Conservation (phyloP, 192 early-diverging fungal genomes). For the Coemansia sp. region DNA sequence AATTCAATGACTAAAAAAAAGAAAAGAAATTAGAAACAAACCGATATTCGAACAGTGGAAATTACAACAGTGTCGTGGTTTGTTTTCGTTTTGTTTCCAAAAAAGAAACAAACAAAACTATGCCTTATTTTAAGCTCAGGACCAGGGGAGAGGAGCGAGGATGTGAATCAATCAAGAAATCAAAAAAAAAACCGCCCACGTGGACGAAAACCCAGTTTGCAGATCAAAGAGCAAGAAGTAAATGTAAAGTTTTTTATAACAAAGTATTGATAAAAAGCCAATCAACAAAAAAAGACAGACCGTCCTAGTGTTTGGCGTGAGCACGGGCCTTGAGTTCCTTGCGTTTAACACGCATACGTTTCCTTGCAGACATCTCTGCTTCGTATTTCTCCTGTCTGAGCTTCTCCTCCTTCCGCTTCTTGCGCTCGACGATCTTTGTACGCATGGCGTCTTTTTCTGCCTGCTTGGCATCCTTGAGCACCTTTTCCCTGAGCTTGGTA, state of each 20-base stretch:
- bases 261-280: not conserved
- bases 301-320: constrained; percentile 50
- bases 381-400: constrained; percentile 33
- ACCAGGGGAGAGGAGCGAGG: not conserved
- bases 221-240: not conserved
- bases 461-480: constrained; percentile 40
- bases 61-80: not conserved
- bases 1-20: constrained; percentile 13
- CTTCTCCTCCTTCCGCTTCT: constrained; percentile 46
- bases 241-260: not conserved
- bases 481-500: constrained; percentile 30
- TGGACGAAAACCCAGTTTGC: not conserved
- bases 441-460: constrained; percentile 30
- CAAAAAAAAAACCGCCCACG: not conserved
- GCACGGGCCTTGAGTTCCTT: constrained; percentile 53
- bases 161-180: not conserved
- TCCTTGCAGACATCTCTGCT: constrained; percentile 48
- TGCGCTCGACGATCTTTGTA: constrained; percentile 40
- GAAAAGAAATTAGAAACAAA: constrained; percentile 1
- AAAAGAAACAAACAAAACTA: not conserved
- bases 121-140: not conserved
- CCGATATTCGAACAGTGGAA: too few relatives aligned
- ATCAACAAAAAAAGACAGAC: not conserved
- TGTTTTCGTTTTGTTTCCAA: not conserved
- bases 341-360: constrained; percentile 53